These are phyloP conservation scores for Blastobotrys americana DNA, from an alignment of 805 yeast species.

Conservation along the genomic window DNA sequence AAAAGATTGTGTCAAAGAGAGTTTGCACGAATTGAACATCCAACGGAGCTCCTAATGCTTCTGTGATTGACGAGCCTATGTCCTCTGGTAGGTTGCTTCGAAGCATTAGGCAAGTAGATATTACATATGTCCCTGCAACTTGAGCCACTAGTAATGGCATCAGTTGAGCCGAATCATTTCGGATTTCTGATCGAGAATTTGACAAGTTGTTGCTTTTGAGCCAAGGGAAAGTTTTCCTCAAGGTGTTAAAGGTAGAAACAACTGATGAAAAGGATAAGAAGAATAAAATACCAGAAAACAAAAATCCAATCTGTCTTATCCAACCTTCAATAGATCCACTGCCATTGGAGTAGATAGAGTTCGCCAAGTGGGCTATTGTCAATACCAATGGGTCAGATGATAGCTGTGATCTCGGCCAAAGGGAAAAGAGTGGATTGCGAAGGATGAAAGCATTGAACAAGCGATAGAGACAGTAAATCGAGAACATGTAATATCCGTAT, in stretches of 20 bases:
- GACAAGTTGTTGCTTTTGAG: too few species aligned
- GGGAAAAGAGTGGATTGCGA: constrained; percentile 26
- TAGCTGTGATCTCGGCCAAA: constrained; percentile 14
- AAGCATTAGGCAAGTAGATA: constrained; percentile 35
- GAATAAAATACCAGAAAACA: constrained; percentile 34
- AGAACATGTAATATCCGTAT: constrained; percentile 27
- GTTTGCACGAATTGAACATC: constrained; percentile 32
- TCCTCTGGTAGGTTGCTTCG: constrained; percentile 34
- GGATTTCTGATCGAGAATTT: constrained; percentile 7
- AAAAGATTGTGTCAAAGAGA: constrained; percentile 34
- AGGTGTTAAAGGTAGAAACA: constrained; percentile 28
- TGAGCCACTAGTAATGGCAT: constrained; percentile 30
- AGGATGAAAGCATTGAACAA: constrained; percentile 28
- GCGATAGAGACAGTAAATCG: constrained; percentile 37
- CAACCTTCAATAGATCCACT: constrained; percentile 25
- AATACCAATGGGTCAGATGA: background rate
- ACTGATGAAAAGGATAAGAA: constrained; percentile 33
- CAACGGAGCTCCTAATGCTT: constrained; percentile 36
- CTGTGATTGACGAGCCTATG: constrained; percentile 35
- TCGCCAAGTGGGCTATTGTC: background rate
- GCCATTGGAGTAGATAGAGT: constrained; percentile 8
- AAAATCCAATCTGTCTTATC: constrained; percentile 35
- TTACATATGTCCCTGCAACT: constrained; percentile 33
- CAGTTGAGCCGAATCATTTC: constrained; percentile 9
- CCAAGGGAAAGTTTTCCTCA: constrained; percentile 28